phyloP scores from a whole-genome alignment of 2,329 filamentous ascomycete species.

The Diaporthe ilicicola region DNA sequence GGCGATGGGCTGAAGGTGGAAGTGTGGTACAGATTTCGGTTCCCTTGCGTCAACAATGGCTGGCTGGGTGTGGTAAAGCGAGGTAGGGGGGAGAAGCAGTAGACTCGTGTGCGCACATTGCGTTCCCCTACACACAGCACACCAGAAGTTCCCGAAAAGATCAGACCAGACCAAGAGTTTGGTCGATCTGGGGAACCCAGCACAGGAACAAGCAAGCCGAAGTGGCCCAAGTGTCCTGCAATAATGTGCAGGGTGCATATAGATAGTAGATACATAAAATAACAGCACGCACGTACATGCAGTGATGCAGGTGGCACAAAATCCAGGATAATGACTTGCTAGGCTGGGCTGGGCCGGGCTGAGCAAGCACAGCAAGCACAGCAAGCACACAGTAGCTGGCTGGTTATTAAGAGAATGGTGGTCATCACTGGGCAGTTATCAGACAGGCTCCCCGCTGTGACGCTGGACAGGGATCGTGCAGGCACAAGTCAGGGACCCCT shows the following conservation, averaged over 20 bases:
- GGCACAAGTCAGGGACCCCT: slow-evolving; percentile 11
- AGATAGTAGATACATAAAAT: neutral
- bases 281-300: neutral
- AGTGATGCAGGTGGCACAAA: slow-evolving; percentile 15
- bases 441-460: slow-evolving; percentile 20
- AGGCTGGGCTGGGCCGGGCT: neutral
- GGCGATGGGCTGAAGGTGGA: neutral
- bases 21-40: slow-evolving; percentile 20
- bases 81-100: neutral
- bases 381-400: neutral
- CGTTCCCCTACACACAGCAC: neutral
- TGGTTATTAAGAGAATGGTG: neutral
- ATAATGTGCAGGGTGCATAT: slow-evolving; percentile 13
- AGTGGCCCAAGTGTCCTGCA: slow-evolving; percentile 13
- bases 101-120: neutral
- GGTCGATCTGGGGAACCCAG: slow-evolving; percentile 12
- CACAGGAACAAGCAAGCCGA: neutral
- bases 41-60: slow-evolving; percentile 20
- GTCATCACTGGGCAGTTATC: slow-evolving; percentile 1
- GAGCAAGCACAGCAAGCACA: neutral
- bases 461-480: slow-evolving; percentile 25
- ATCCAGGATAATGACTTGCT: neutral
- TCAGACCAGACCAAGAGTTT: slow-evolving; percentile 14
- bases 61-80: neutral
- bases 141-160: neutral